Conservation (phyloP, 257 asterid species). For the Ajuga chamaepitys region DNA sequence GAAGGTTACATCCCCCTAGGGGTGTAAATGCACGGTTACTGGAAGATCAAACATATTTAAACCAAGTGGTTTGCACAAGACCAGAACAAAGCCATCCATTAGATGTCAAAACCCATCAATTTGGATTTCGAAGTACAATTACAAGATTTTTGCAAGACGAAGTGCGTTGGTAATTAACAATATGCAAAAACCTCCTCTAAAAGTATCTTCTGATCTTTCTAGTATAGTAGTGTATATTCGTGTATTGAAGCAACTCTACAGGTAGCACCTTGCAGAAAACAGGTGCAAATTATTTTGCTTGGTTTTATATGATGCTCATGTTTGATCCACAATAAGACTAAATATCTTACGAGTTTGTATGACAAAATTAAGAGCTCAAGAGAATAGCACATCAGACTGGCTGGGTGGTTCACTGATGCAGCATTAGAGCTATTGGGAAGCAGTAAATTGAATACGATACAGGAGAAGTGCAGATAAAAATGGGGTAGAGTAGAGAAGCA, state of each 20-base stretch:
- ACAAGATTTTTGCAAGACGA: no score
- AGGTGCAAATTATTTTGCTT: no score
- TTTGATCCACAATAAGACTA: not conserved
- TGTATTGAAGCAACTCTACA: no score
- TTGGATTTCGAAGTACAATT: not conserved
- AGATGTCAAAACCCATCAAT: not conserved
- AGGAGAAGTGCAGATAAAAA: not conserved
- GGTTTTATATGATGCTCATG: not conserved
- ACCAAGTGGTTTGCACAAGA: not conserved
- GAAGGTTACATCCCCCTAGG: conserved; percentile 16
- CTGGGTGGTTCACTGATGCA: not conserved
- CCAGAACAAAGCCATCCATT: not conserved
- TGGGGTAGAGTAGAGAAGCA: not conserved
- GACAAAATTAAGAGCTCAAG: not conserved
- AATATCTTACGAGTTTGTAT: not conserved
- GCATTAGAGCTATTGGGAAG: not conserved
- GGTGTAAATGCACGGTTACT: conserved; percentile 9
- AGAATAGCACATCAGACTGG: not conserved
- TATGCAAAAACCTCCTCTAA: no score
- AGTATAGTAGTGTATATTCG: no score
- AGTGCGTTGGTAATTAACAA: no score
- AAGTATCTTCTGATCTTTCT: no score
- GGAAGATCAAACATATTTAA: conserved; percentile 12
- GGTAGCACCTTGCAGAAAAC: no score
- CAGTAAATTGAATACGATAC: not conserved